phyloP scores from a whole-genome alignment of 2,329 filamentous ascomycete species.

The Dothistroma pini region DNA sequence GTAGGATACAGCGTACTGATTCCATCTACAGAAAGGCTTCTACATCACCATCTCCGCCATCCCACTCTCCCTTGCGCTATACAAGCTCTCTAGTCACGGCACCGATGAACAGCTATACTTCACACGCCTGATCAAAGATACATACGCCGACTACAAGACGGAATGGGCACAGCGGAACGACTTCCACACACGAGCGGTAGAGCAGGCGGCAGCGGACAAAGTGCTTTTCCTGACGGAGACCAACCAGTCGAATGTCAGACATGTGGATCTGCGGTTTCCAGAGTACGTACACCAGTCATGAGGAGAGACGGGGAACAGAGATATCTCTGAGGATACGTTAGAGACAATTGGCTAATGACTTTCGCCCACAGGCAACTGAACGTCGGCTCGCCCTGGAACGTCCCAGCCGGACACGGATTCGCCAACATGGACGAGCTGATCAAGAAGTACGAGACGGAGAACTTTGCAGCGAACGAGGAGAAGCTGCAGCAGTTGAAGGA shows the following conservation, averaged over 20 bases:
- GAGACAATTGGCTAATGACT: background rate
- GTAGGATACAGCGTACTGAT: background rate
- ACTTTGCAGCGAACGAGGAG: slow-evolving; percentile 54
- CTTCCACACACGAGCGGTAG: slow-evolving; percentile 57
- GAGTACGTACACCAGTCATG: slow-evolving; percentile 52
- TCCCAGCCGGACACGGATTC: slow-evolving; percentile 56
- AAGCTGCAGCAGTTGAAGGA: slow-evolving; percentile 47
- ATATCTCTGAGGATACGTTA: background rate
- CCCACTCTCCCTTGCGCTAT: slow-evolving; percentile 45
- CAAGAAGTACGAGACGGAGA: slow-evolving; percentile 59
- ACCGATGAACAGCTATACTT: slow-evolving; percentile 42
- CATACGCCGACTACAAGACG: slow-evolving; percentile 53
- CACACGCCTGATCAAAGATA: slow-evolving; percentile 54
- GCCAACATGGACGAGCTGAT: slow-evolving; percentile 58
- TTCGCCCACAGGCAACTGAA: slow-evolving; percentile 55
- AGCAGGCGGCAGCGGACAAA: slow-evolving; percentile 61
- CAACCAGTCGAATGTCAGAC: slow-evolving; percentile 39
- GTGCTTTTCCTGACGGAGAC: slow-evolving; percentile 55
- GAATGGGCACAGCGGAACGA: slow-evolving; percentile 55
- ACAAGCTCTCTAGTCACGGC: slow-evolving; percentile 42
- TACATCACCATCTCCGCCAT: slow-evolving; percentile 46
- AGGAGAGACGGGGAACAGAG: background rate
- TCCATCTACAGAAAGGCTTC: slow-evolving; percentile 42
- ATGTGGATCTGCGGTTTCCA: slow-evolving; percentile 56
- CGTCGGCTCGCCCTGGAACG: slow-evolving; percentile 59